A percentile compares a stretch with the other conserved stretches of the same genome.
These are phyloP conservation scores for Canariomyces notabilis DNA, from an alignment of 2,329 filamentous ascomycete genomes.

Conservation along the genomic window DNA sequence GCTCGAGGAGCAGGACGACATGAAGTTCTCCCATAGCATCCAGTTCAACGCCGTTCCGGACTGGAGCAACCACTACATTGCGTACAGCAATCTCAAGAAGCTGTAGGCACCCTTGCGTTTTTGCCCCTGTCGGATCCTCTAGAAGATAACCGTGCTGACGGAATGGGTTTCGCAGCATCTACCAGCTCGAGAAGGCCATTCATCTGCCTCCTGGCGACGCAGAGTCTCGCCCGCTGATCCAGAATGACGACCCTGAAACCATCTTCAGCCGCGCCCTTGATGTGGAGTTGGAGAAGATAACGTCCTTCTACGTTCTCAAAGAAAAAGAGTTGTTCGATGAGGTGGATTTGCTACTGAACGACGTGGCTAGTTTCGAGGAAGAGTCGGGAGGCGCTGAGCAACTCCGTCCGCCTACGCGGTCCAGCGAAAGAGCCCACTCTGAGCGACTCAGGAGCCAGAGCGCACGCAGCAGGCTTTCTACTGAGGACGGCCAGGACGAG, in stretches of 20 bases:
- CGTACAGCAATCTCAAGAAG: constrained; percentile 98
- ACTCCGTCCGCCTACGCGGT: constrained; percentile 23
- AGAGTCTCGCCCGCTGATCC: constrained; percentile 80
- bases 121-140: constrained; percentile 1
- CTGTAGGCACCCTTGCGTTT: constrained; percentile 55
- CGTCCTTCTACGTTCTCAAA: constrained; percentile 83
- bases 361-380: constrained; percentile 63
- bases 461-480: constrained; percentile 41
- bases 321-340: constrained; percentile 83
- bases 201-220: constrained; percentile 65
- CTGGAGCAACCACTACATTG: constrained; percentile 97
- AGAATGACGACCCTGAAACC: constrained; percentile 67
- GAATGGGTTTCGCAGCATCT: constrained; percentile 61
- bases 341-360: constrained; percentile 68
- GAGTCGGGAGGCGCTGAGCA: constrained; percentile 30
- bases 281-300: constrained; percentile 89
- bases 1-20: constrained; percentile 73
- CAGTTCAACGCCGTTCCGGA: constrained; percentile 99
- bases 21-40: constrained; percentile 99
- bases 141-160: background rate
- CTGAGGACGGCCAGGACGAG: constrained; percentile 51
- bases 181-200: constrained; percentile 82
- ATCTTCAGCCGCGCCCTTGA: constrained; percentile 79
- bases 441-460: constrained; percentile 29
- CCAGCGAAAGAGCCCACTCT: constrained; percentile 17